These are phyloP conservation scores for Apiospora kogelbergensis DNA, from an alignment of 2,329 filamentous ascomycete genomes.

Conservation along the genomic window DNA sequence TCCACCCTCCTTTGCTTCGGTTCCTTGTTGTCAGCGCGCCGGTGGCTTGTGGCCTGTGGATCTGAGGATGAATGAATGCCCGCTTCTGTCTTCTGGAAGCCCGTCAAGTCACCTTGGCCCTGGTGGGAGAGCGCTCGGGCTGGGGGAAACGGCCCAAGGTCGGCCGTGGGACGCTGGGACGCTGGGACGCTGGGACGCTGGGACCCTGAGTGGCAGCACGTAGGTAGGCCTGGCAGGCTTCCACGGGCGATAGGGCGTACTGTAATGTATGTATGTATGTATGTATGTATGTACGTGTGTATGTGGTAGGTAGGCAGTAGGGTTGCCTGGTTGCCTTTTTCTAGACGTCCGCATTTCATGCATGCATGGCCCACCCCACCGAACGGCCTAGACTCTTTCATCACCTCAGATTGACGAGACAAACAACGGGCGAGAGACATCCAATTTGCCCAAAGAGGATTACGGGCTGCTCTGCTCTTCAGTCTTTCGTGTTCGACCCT, in stretches of 20 bases:
- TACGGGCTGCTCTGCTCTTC: background rate
- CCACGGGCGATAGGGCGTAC: background rate
- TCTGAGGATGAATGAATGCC: background rate
- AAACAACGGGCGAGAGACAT: slow-evolving; percentile 2
- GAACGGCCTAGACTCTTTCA: slow-evolving; percentile 13
- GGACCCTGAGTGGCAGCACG: too few species aligned
- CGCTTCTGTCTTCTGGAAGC: background rate
- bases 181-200: too few species aligned
- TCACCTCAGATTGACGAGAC: slow-evolving; percentile 6
- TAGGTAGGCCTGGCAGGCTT: too few species aligned
- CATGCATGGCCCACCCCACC: slow-evolving; percentile 11
- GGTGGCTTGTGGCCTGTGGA: background rate
- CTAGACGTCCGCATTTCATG: slow-evolving; percentile 12
- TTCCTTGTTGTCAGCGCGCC: background rate
- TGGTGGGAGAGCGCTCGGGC: background rate
- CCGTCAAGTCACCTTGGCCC: too few species aligned
- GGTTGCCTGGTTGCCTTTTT: slow-evolving; percentile 6
- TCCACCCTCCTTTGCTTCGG: background rate
- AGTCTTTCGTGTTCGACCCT: background rate
- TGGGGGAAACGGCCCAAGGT: background rate
- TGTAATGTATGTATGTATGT: too few species aligned
- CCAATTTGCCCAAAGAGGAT: slow-evolving; percentile 4
- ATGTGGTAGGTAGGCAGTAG: background rate
- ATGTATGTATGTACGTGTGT: too few species aligned
- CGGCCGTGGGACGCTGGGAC: too few species aligned